Evolutionary conservation across 306 rosid genomes (phyloP), one percentile per base, ranked within the genome.

Genomic region (Calophaca sinica): DNA sequence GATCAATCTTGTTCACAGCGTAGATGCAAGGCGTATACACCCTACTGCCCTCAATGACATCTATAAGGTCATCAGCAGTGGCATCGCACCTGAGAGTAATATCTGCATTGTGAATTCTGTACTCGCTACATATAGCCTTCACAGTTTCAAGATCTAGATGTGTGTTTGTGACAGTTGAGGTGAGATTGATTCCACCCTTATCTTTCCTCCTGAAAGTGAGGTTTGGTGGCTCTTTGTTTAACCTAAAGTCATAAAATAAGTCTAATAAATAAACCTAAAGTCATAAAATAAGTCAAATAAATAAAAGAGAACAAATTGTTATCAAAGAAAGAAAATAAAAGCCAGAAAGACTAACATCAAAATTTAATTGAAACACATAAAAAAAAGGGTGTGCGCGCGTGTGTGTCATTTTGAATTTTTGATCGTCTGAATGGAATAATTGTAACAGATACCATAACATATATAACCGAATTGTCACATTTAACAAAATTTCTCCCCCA

Each of bases 161-260:
- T n/a, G 96, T 92, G 81, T 79, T 96, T 75, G 96, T 48, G 72
- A 80, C 98, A 39, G 98, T 96, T 51, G 99, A 96, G 28, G 97
- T 96, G 75, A 96, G 84, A 84, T 96, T 96, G 20, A 92, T 83
- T 51, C 99, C 99, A 73, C 99, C 99, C 85, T 96, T 96, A 11
- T 96, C 99, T 84, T 96, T 96, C 91, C 74, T 92, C 88, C 98
- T 81, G 83, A 96, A 92, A 9, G 98, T 86, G 52, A 92, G 86
- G 74, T 94, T 94, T 32, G 97, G 99, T 3, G 99, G 97, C 78
- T 90, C 96, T 87, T 96, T 92, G 86, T 96, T 94, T 82, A 96
- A 87, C 91, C 98, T 96, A 85, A 39, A 71, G 78, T 46, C 46
- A 70, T 48, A 80, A 80, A 49, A 78, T 14, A 78, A 49, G 58